phyloP scores from a whole-genome alignment of 192 early-diverging fungal species.

The Coemansia sp. region DNA sequence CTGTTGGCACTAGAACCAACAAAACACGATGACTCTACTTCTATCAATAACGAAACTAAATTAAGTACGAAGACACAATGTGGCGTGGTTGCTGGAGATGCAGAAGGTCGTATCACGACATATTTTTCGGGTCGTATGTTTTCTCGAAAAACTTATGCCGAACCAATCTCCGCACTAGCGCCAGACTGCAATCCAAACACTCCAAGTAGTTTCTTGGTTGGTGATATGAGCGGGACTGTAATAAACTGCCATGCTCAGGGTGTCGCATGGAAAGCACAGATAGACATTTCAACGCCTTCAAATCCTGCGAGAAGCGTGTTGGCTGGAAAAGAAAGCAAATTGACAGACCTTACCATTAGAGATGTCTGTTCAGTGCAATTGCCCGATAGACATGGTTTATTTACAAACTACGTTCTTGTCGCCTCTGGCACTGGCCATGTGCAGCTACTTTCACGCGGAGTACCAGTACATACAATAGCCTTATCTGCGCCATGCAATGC shows the following conservation, averaged over 20 bases:
- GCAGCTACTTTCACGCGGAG: conserved; percentile 33
- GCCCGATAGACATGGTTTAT: conserved; percentile 29
- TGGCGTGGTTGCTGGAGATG: conserved; percentile 39
- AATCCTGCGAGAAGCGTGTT: background rate
- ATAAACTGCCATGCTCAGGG: conserved; percentile 35
- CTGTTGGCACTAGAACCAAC: conserved; percentile 17
- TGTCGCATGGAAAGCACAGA: conserved; percentile 33
- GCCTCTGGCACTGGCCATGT: conserved; percentile 19
- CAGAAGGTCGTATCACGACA: conserved; percentile 30
- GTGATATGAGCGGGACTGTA: conserved; percentile 44
- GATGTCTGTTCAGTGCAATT: conserved; percentile 32
- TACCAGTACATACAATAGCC: conserved; percentile 20
- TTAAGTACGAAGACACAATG: conserved; percentile 6
- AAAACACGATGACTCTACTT: background rate
- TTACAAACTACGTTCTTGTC: conserved; percentile 42
- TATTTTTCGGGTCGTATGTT: conserved; percentile 34
- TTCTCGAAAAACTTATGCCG: conserved; percentile 35
- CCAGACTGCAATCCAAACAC: conserved; percentile 34
- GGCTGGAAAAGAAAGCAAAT: background rate
- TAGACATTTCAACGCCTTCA: background rate
- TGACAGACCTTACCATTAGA: conserved; percentile 12
- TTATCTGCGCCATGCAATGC: conserved; percentile 20
- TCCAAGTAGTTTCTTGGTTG: conserved; percentile 34
- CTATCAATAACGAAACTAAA: background rate
- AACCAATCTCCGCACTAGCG: conserved; percentile 35